Evolutionary conservation across 768 basidiomycete genomes (phyloP), one percentile per base, ranked within the genome.

Genomic region (Boletus edulis): DNA sequence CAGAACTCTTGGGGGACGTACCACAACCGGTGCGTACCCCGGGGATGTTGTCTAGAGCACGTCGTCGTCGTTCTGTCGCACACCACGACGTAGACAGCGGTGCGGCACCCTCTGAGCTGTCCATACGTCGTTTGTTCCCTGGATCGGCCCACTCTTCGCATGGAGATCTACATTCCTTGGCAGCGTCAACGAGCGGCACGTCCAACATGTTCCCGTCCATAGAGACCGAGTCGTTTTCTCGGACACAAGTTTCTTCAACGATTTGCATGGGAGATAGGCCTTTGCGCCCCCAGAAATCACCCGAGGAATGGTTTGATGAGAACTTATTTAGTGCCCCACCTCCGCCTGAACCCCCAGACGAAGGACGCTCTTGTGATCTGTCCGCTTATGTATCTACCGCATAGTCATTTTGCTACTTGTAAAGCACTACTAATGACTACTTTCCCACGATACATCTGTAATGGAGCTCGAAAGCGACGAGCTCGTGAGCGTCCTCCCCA

Each of bases 401-500:
- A 3, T 41, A 53, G 31, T 32, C 10, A 41, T 27, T 27, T 27
- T 27, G 27, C 27, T 29, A 29, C 8, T 29, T 29, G 29, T 29
- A 29, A 10, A 29, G 29, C 29, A 29, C 29, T 5, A 9, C 29
- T 29, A 15, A 18, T 34, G 34, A 18, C 14, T 8, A n/a, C 42
- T 37, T 67, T 67, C 59, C 46, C 66, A 67, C 62, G 55, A 27
- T 32, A 14, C 31, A 7, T 35, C 35, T 35, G 15, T 35, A 24
- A 65, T 70, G 70, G 66, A 64, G 43, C 54, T 40, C 40, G 60
- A 53, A 14, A 50, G 83, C 57, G 89, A 90, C 71, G 81, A 84
- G 61, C 70, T 90, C 52, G 77, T 91, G 55, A 75, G 76, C 60
- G 75, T 83, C 46, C 75, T 94, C 49, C 91, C 91, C 37, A 80